phyloP scores from a whole-genome alignment of 495 filamentous ascomycete species.

The Tirmania nivea region DNA sequence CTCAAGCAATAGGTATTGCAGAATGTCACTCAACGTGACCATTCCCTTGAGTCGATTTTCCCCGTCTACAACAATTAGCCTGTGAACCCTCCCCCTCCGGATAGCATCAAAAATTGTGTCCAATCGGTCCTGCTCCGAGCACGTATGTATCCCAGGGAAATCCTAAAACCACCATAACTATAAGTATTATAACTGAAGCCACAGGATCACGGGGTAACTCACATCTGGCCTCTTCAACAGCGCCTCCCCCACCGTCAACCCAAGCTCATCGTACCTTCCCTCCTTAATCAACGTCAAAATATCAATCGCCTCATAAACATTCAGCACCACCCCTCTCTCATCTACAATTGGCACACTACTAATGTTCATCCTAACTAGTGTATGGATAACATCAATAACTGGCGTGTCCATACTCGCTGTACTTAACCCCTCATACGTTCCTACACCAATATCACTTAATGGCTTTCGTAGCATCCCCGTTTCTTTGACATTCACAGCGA shows the following conservation, averaged over 20 bases:
- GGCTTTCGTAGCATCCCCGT: conserved; percentile 78
- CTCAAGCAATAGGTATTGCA: conserved; percentile 80
- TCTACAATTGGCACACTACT: conserved; percentile 89
- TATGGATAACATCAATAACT: conserved; percentile 89
- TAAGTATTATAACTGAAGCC: not conserved
- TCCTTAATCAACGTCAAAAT: conserved; percentile 91
- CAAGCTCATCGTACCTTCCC: conserved; percentile 74
- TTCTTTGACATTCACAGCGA: conserved; percentile 86
- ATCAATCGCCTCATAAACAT: conserved; percentile 95
- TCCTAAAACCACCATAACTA: conserved; percentile 30
- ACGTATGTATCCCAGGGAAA: conserved; percentile 92
- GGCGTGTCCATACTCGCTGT: conserved; percentile 80
- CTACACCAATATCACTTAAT: conserved; percentile 62
- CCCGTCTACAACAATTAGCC: conserved; percentile 81
- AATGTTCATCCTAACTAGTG: conserved; percentile 79
- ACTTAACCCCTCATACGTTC: conserved; percentile 58
- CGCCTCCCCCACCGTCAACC: conserved; percentile 71
- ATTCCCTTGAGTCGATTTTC: conserved; percentile 66
- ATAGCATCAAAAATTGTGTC: conserved; percentile 96
- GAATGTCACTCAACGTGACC: conserved; percentile 84
- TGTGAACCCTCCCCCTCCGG: conserved; percentile 78
- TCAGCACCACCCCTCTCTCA: conserved; percentile 59
- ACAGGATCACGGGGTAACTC: conserved; percentile 10
- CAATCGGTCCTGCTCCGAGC: conserved; percentile 70
- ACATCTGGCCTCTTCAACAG: conserved; percentile 48